Evolutionary conservation across 176 grass and related monocot genomes (phyloP), one percentile per base, ranked within the genome.

Genomic region (Miscanthus lutarioriparius): DNA sequence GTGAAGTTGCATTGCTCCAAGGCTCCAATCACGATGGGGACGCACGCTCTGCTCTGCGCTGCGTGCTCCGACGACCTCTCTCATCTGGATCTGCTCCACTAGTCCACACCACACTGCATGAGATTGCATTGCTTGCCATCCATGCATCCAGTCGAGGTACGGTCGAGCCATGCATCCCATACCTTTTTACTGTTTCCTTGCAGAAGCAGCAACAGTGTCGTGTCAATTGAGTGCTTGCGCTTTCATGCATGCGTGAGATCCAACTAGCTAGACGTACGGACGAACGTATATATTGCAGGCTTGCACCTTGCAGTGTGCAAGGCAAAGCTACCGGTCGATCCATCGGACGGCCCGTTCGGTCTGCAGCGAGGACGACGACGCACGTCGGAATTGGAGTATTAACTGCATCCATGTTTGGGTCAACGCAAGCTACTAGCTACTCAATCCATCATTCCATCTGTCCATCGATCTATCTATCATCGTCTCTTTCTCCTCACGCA

Each of bases 381-480:
- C 64, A 17, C 47, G 43, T 78, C 28, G 6, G 51, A 43, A 75
- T 67, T 81, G 51, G 36, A 70, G 68, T 81, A n/a, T n/a, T n/a
- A 12, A 67, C 56, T 85, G 49, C 72, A 44, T 83, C 49, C 72
- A 36, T n/a, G 40, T 49, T 64, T 41, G 11, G 81, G 78, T 88
- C 64, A 71, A 88, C 64, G 75, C 78, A 43, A 71, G 78, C 77
- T 32, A 80, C 27, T 11, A 43, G 51, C 49, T 26, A 23, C 32
- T 85, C 81, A 40, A 86, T 84, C 88, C 80, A 88, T 93, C 91
- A 83, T 83, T 90, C 88, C 79, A 41, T 86, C 59, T 86, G 88
- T 91, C 88, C 85, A 81, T 91, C 82, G 30, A 86, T 88, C 88
- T 75, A 81, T 91, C 76, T 32, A 83, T 56, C 71, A 69, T 69